Evolutionary conservation across 768 basidiomycete species (phyloP).

Genomic region (Lactarius evosmus): DNA sequence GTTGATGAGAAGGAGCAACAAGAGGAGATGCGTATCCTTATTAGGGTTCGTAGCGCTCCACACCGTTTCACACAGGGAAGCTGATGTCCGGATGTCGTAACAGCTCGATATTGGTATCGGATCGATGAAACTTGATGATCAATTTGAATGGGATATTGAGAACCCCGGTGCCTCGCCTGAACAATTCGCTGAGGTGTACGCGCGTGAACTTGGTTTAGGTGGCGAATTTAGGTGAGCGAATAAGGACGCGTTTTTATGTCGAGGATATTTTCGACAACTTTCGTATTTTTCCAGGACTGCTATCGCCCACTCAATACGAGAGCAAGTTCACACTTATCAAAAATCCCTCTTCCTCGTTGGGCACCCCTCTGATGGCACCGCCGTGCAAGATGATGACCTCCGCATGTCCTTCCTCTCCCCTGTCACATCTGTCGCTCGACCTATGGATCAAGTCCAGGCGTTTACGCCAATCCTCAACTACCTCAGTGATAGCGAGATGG

Average conservation of each 20-base stretch:
- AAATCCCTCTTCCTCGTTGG: slow-evolving; percentile 90
- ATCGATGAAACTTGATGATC: slow-evolving; percentile 88
- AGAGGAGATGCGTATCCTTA: slow-evolving; percentile 88
- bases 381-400: slow-evolving; percentile 86
- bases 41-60: slow-evolving; percentile 62
- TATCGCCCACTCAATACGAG: slow-evolving; percentile 91
- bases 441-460: slow-evolving; percentile 70
- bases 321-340: slow-evolving; percentile 89
- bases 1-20: slow-evolving; percentile 61
- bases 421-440: slow-evolving; percentile 65
- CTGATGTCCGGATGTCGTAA: slow-evolving; percentile 7
- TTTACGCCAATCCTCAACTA: slow-evolving; percentile 90
- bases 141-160: slow-evolving; percentile 97
- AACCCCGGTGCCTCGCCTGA: slow-evolving; percentile 81
- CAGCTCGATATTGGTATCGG: slow-evolving; percentile 96
- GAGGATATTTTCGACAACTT: neutral
- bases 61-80: neutral
- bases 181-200: slow-evolving; percentile 85
- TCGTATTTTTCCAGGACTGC: slow-evolving; percentile 61
- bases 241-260: neutral
- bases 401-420: slow-evolving; percentile 84
- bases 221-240: slow-evolving; percentile 86
- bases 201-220: slow-evolving; percentile 79
- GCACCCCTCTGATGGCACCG: slow-evolving; percentile 75
- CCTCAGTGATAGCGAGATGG: slow-evolving; percentile 85